These are phyloP conservation scores for Nectriaceae sp. DNA, from an alignment of 2,329 filamentous ascomycete genomes.

Conservation along the genomic window DNA sequence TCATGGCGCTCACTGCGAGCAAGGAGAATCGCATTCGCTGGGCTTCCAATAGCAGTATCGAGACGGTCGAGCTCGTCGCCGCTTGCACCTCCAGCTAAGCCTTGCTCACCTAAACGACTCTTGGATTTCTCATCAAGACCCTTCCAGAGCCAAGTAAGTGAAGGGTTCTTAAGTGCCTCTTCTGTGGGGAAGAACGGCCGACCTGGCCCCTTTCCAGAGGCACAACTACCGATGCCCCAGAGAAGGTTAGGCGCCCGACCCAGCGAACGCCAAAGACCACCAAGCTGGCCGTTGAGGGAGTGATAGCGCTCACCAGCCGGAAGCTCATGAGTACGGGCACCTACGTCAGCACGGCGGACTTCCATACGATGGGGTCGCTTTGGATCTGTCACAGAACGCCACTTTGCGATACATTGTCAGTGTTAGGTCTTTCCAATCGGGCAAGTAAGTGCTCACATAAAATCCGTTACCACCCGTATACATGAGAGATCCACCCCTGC, in stretches of 20 bases:
- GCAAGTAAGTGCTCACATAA: slow-evolving; percentile 30
- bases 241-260: slow-evolving; percentile 32
- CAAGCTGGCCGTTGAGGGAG: slow-evolving; percentile 30
- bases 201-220: not conserved
- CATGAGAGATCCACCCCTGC: slow-evolving; percentile 35
- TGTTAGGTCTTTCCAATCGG: too few species aligned
- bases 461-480: slow-evolving; percentile 41
- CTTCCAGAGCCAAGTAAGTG: not conserved
- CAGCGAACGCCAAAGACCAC: slow-evolving; percentile 35
- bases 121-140: slow-evolving; percentile 17
- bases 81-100: slow-evolving; percentile 33
- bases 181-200: not conserved
- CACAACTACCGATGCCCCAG: slow-evolving; percentile 30
- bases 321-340: not conserved
- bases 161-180: not conserved
- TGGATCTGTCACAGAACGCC: slow-evolving; percentile 6
- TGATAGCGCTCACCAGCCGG: slow-evolving; percentile 29
- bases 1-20: not conserved
- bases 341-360: not conserved
- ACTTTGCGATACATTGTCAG: too few species aligned
- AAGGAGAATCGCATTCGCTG: slow-evolving; percentile 3
- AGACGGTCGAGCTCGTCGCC: slow-evolving; percentile 39
- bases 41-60: slow-evolving; percentile 33
- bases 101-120: slow-evolving; percentile 22
- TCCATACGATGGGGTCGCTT: slow-evolving; percentile 6